phyloP scores from a whole-genome alignment of 1,139 yeast species.

The Pneumocystis wakefieldiae region DNA sequence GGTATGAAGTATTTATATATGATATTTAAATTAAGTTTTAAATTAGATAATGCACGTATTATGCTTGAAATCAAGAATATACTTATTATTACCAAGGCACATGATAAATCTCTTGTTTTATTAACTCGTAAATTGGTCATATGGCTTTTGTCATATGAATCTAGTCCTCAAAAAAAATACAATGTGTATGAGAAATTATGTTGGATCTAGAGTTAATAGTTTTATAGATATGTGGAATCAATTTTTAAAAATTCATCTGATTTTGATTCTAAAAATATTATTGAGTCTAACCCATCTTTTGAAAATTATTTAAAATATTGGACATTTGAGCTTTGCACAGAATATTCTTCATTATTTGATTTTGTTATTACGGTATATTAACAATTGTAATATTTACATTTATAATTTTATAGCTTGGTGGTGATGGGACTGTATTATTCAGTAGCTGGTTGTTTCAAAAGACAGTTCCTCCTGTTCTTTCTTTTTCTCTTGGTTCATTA shows the following conservation, averaged over 20 bases:
- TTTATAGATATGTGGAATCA: not conserved
- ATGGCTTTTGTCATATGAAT: conserved; percentile 32
- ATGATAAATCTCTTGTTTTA: conserved; percentile 43
- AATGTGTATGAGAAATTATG: not conserved
- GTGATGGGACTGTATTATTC: conserved; percentile 78
- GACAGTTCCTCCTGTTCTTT: conserved; percentile 67
- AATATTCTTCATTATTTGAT: conserved; percentile 39
- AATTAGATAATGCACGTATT: conserved; percentile 29
- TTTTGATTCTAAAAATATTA: not conserved
- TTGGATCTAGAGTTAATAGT: not conserved
- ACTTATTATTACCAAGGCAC: conserved; percentile 54
- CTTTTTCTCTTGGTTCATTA: conserved; percentile 68
- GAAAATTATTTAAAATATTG: conserved; percentile 37
- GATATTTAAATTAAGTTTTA: not conserved
- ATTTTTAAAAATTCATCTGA: conserved; percentile 23
- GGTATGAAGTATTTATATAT: conserved; percentile 15
- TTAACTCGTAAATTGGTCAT: conserved; percentile 43
- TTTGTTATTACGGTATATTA: conserved; percentile 28
- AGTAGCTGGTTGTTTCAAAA: conserved; percentile 47
- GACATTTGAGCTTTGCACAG: conserved; percentile 38
- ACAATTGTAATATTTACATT: conserved; percentile 22
- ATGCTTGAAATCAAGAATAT: conserved; percentile 45
- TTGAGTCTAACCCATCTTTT: conserved; percentile 16
- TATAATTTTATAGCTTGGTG: conserved; percentile 38
- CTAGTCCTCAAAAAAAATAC: conserved; percentile 1